These are phyloP conservation scores for Penicillium dipodomyicola DNA, from an alignment of 495 filamentous ascomycete species.

Conservation along the genomic window DNA sequence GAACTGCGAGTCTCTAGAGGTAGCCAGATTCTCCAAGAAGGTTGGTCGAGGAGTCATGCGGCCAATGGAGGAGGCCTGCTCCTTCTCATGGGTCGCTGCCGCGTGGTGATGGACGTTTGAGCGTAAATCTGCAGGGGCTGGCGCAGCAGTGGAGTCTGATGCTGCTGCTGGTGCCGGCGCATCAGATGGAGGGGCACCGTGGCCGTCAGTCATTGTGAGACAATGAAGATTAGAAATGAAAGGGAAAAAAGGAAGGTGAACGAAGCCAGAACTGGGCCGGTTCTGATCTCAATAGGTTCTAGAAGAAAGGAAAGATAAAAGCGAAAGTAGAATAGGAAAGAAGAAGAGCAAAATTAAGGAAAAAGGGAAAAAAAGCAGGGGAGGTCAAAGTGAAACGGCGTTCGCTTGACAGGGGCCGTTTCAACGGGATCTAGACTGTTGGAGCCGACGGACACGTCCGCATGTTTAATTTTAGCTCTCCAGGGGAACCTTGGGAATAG, in stretches of 20 bases:
- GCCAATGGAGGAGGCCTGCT: constrained; percentile 30
- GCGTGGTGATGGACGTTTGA: constrained; percentile 22
- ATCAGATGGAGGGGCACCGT: constrained; percentile 19
- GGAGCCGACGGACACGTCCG: constrained; percentile 14
- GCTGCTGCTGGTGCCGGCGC: constrained; percentile 16
- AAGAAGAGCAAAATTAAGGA: constrained; percentile 1
- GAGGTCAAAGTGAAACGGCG: constrained; percentile 12
- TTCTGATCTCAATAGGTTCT: constrained; percentile 1
- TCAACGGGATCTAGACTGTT: constrained; percentile 8
- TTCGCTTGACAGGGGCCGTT: constrained; percentile 7
- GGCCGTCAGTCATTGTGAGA: constrained; percentile 21
- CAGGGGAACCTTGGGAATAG: background rate
- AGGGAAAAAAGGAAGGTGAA: constrained; percentile 6
- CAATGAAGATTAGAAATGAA: constrained; percentile 6
- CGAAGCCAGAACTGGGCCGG: background rate
- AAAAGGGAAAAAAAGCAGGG: constrained; percentile 2
- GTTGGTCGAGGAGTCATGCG: constrained; percentile 39
- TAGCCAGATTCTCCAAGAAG: constrained; percentile 38
- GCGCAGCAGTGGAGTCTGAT: constrained; percentile 22
- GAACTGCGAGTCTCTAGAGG: constrained; percentile 40
- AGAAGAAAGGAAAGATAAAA: constrained; percentile 4
- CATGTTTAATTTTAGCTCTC: constrained; percentile 14
- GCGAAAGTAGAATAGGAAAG: constrained; percentile 7
- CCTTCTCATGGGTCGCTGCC: constrained; percentile 15
- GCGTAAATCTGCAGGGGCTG: constrained; percentile 29